phyloP scores from a whole-genome alignment of 78 protist genomes.

The Blattamonas nauphoetae region DNA sequence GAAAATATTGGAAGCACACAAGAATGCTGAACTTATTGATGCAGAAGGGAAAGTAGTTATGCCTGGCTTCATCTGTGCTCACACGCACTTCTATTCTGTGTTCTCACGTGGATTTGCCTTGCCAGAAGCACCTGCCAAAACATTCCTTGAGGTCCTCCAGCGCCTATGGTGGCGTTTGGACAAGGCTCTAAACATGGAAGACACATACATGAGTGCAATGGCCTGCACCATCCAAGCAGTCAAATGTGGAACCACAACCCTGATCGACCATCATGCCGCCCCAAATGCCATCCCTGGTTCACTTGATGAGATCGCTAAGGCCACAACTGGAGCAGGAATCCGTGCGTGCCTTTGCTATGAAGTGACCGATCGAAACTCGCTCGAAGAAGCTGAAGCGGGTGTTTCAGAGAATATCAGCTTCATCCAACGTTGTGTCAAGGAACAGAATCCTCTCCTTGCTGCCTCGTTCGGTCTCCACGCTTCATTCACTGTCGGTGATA shows the following conservation, averaged over 20 bases:
- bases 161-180: conserved; percentile 41
- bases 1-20: neutral
- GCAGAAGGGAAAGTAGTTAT: neutral
- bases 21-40: neutral
- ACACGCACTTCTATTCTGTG: conserved; percentile 37
- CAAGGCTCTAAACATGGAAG: conserved; percentile 27
- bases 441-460: neutral
- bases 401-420: conserved; percentile 25
- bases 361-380: conserved; percentile 34
- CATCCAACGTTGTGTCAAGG: neutral
- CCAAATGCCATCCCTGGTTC: conserved; percentile 11
- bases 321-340: conserved; percentile 15
- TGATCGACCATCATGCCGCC: conserved; percentile 42
- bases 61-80: conserved; percentile 33
- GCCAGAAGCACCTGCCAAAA: conserved; percentile 17
- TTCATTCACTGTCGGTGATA: conserved; percentile 22
- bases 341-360: conserved; percentile 28
- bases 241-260: conserved; percentile 31
- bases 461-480: conserved; percentile 33
- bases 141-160: conserved; percentile 25
- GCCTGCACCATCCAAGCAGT: neutral
- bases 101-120: conserved; percentile 35
- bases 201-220: conserved; percentile 13
- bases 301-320: conserved; percentile 28
- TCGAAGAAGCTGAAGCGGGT: conserved; percentile 9